phyloP scores from a whole-genome alignment of 2,329 filamentous ascomycete genomes.

The Exophiala spinifera region DNA sequence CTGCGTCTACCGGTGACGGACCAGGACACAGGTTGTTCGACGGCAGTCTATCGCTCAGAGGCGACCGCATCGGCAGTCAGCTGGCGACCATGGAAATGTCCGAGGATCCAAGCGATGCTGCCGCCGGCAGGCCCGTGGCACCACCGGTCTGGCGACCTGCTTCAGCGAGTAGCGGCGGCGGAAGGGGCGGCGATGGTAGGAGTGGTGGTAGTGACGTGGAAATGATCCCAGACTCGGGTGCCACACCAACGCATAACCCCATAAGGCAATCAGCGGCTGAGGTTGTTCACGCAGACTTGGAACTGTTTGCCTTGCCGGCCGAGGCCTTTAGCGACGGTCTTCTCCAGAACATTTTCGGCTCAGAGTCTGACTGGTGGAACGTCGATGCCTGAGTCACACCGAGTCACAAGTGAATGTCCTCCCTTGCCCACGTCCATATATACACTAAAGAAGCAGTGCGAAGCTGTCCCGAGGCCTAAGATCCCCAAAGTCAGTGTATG shows the following conservation, averaged over 20 bases:
- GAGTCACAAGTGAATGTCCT: too few species aligned
- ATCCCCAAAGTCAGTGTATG: too few species aligned
- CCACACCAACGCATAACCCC: neutral
- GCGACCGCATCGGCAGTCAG: neutral
- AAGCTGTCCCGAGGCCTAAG: too few species aligned
- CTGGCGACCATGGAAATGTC: constrained; percentile 9
- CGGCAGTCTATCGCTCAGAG: neutral
- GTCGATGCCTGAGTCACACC: neutral
- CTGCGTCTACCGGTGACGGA: neutral
- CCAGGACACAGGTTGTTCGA: neutral
- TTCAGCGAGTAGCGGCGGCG: neutral
- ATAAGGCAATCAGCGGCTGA: neutral
- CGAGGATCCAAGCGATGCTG: constrained; percentile 6
- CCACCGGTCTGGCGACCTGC: constrained; percentile 7
- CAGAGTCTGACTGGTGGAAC: neutral
- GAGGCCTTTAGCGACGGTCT: constrained; percentile 6
- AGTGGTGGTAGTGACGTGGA: neutral
- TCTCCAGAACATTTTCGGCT: constrained; percentile 5
- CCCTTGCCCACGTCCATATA: too few species aligned
- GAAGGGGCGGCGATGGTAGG: neutral
- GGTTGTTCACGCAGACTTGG: neutral
- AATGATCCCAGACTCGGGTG: neutral
- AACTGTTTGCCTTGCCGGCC: constrained; percentile 4
- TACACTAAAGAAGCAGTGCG: too few species aligned
- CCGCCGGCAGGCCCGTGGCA: constrained; percentile 8